A percentile compares a stretch with the other conserved stretches of the same genome.
Conservation (phyloP, 306 rosid species). For the Benincasa hispida region DNA sequence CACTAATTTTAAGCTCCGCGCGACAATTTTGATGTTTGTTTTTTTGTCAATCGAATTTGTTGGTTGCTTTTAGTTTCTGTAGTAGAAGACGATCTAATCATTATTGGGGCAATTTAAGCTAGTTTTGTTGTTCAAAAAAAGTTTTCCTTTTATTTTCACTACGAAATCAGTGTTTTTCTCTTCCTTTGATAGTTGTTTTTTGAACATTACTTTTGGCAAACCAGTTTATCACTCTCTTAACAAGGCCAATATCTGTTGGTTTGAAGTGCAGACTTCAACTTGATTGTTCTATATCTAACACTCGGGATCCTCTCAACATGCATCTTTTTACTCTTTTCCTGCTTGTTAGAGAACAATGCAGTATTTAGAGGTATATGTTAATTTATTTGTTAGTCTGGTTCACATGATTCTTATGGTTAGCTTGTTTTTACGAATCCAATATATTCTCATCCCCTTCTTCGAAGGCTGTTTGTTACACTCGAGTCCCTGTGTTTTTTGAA, state of each 20-base stretch:
- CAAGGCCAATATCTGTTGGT: no score
- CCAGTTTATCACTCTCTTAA: no score
- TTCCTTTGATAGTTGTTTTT: not conserved
- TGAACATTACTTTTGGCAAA: no score
- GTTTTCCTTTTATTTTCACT: not conserved
- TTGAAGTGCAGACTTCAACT: no score
- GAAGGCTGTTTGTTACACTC: not conserved
- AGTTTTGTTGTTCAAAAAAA: not conserved
- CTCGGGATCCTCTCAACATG: no score
- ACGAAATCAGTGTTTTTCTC: not conserved
- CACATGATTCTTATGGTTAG: not conserved
- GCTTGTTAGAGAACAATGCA: not conserved
- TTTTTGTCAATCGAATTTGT: not conserved
- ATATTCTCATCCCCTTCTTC: not conserved
- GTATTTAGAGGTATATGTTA: not conserved
- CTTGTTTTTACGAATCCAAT: not conserved
- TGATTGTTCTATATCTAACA: no score
- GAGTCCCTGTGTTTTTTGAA: not conserved
- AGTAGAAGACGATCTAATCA: not conserved
- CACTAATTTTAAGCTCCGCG: not conserved
- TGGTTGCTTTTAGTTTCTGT: not conserved
- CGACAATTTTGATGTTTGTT: not conserved
- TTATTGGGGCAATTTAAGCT: not conserved
- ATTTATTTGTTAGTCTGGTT: not conserved
- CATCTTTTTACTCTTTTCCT: not conserved